These are phyloP conservation scores for Hypholoma sublateritium DNA, from an alignment of 768 basidiomycete genomes.

Conservation along the genomic window DNA sequence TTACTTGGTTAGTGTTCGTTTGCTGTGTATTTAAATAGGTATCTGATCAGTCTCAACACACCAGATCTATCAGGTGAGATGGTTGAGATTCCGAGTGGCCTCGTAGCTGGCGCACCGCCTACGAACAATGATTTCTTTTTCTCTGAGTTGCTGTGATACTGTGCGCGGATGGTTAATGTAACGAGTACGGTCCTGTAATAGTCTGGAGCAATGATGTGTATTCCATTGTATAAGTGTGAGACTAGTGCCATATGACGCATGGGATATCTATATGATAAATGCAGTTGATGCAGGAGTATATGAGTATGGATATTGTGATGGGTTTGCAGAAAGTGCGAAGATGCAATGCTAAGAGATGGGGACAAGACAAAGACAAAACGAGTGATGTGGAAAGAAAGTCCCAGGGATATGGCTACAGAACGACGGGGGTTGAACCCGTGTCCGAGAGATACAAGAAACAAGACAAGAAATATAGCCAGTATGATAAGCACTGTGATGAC, in stretches of 20 bases:
- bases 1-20: constrained; percentile 60
- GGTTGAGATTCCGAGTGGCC: constrained; percentile 83
- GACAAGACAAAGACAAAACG: constrained; percentile 1
- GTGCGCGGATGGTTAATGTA: background rate
- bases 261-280: constrained; percentile 38
- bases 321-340: constrained; percentile 5
- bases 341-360: constrained; percentile 16
- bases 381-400: constrained; percentile 18
- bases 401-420: constrained; percentile 34
- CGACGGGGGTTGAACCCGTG: constrained; percentile 90
- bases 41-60: constrained; percentile 5
- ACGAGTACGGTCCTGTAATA: background rate
- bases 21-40: background rate
- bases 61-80: constrained; percentile 85
- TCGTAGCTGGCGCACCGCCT: constrained; percentile 78
- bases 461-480: constrained; percentile 13
- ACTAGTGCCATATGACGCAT: constrained; percentile 26
- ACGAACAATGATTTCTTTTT: constrained; percentile 84
- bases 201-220: constrained; percentile 13
- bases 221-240: constrained; percentile 20
- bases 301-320: constrained; percentile 16
- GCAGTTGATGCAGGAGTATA: constrained; percentile 59
- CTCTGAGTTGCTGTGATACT: constrained; percentile 53
- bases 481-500: background rate
- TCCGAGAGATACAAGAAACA: constrained; percentile 16